These are phyloP conservation scores for Penicillium sp. DNA, from an alignment of 2,329 filamentous ascomycete species.

Conservation along the genomic window DNA sequence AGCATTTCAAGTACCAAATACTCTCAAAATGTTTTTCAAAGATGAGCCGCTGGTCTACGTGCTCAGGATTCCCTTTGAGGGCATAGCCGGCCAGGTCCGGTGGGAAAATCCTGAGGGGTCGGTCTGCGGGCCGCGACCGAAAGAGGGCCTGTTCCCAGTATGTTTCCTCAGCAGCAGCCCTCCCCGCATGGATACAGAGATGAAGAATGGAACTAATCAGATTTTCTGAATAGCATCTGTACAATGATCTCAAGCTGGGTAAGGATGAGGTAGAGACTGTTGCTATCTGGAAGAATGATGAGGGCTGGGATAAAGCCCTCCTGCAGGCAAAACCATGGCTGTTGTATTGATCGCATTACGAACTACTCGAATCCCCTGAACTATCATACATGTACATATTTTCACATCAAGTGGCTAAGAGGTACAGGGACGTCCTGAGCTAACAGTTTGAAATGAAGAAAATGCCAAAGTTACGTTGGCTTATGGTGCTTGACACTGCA, in stretches of 20 bases:
- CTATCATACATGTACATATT: too few species aligned
- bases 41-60: conserved; percentile 33
- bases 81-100: too few species aligned
- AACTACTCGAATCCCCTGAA: too few species aligned
- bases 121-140: conserved; percentile 29
- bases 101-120: conserved; percentile 35
- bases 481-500: too few species aligned
- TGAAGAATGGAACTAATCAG: not conserved
- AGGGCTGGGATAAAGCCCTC: conserved; percentile 32
- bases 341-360: conserved; percentile 25
- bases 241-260: conserved; percentile 33
- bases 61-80: too few species aligned
- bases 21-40: conserved; percentile 32
- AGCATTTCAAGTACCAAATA: conserved; percentile 32
- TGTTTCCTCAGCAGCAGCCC: too few species aligned
- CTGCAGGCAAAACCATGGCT: conserved; percentile 30
- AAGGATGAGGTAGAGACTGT: conserved; percentile 33
- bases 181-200: too few species aligned
- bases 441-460: too few species aligned
- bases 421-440: too few species aligned
- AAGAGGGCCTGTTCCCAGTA: conserved; percentile 35
- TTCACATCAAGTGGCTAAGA: too few species aligned
- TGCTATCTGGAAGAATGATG: conserved; percentile 31
- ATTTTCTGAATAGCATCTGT: conserved; percentile 27
- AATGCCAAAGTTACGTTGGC: too few species aligned